Conservation (phyloP, 768 basidiomycete genomes). For the Leccinellum albellum region DNA sequence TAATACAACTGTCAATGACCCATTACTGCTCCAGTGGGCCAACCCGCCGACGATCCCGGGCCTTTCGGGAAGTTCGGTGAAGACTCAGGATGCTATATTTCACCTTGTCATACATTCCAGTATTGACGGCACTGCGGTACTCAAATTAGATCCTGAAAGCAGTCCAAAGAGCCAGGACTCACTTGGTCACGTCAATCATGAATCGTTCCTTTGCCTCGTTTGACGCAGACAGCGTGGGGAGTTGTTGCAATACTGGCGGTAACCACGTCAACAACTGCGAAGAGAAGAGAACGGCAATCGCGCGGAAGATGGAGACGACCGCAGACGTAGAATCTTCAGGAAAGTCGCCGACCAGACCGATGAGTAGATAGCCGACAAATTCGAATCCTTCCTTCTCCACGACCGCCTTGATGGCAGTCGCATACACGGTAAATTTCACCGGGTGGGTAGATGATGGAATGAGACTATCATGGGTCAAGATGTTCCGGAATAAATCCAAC, state of each 20-base stretch:
- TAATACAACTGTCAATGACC: not conserved
- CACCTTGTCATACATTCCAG: conserved; percentile 70
- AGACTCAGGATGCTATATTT: conserved; percentile 72
- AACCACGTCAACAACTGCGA: conserved; percentile 69
- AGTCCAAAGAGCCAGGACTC: conserved; percentile 28
- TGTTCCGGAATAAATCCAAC: conserved; percentile 72
- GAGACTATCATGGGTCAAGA: conserved; percentile 75
- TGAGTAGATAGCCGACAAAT: conserved; percentile 64
- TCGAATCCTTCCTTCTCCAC: conserved; percentile 71
- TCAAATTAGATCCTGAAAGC: not conserved
- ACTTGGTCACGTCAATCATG: conserved; percentile 72
- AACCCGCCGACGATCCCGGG: conserved; percentile 56
- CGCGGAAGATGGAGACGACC: conserved; percentile 76
- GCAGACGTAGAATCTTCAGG: conserved; percentile 76
- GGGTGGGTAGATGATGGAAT: conserved; percentile 45
- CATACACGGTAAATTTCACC: conserved; percentile 60
- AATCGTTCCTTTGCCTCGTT: conserved; percentile 68
- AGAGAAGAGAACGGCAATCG: conserved; percentile 64
- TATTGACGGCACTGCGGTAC: conserved; percentile 54
- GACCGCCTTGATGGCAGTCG: conserved; percentile 54
- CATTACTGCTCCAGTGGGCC: conserved; percentile 28
- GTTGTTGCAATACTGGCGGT: conserved; percentile 62
- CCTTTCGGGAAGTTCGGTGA: conserved; percentile 71
- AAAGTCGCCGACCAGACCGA: conserved; percentile 82
- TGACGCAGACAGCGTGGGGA: conserved; percentile 60